phyloP scores from a whole-genome alignment of 2,329 filamentous ascomycete genomes.

The Colletotrichum godetiae region DNA sequence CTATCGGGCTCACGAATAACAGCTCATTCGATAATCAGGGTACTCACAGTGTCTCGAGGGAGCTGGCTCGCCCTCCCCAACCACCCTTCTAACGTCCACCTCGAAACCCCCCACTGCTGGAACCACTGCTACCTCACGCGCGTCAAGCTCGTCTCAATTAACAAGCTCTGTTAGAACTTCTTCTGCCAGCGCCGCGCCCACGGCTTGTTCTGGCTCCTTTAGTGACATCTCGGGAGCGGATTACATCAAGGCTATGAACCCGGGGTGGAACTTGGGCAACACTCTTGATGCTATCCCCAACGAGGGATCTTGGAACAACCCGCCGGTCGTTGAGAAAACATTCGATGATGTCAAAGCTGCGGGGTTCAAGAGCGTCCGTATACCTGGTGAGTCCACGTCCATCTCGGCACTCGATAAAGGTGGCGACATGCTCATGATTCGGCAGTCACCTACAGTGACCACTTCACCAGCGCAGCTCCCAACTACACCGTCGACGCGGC shows the following conservation, averaged over 20 bases:
- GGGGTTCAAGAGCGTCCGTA: slow-evolving; percentile 68
- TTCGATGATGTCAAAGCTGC: slow-evolving; percentile 63
- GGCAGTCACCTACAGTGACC: slow-evolving; percentile 68
- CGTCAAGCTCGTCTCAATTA: background rate
- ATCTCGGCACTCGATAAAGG: too few species aligned
- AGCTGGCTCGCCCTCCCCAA: background rate
- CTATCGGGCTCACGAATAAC: background rate
- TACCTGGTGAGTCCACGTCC: slow-evolving; percentile 50
- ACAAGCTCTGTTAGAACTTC: slow-evolving; percentile 12
- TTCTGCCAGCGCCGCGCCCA: slow-evolving; percentile 8
- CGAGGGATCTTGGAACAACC: slow-evolving; percentile 70
- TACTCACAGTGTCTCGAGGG: slow-evolving; percentile 35
- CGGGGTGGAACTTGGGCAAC: slow-evolving; percentile 72
- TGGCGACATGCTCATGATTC: background rate
- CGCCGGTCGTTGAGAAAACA: slow-evolving; percentile 58
- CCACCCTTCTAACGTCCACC: slow-evolving; percentile 16
- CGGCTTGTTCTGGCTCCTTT: slow-evolving; percentile 54
- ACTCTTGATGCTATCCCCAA: slow-evolving; percentile 57
- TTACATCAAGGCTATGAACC: slow-evolving; percentile 59
- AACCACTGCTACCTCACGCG: background rate
- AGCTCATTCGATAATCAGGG: background rate
- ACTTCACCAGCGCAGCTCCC: slow-evolving; percentile 62
- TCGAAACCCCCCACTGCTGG: background rate
- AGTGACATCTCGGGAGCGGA: slow-evolving; percentile 55
- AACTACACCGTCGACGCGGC: slow-evolving; percentile 63